Conservation (phyloP, 2,329 filamentous ascomycete genomes). For the Pseudodiploospora longispora region DNA sequence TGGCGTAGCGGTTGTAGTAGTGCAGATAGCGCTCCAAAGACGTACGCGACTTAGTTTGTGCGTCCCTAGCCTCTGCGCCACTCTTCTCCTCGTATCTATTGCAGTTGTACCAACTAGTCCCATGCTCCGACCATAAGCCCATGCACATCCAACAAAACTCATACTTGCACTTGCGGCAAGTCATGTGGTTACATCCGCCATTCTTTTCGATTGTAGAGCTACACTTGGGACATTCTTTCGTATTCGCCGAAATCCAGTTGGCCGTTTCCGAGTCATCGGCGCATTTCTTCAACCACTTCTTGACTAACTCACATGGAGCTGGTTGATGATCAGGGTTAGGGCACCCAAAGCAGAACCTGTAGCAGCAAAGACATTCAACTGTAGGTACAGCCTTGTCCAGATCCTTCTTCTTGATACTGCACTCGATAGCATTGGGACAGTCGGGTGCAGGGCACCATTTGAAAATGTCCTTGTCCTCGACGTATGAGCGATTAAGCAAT, state of each 20-base stretch:
- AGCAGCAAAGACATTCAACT: constrained; percentile 75
- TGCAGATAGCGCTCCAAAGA: constrained; percentile 94
- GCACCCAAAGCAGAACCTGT: constrained; percentile 94
- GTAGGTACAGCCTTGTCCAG: constrained; percentile 80
- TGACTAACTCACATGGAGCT: constrained; percentile 82
- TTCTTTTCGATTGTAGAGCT: constrained; percentile 99
- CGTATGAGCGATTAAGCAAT: constrained; percentile 86
- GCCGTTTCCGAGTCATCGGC: constrained; percentile 97
- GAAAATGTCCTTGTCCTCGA: constrained; percentile 90
- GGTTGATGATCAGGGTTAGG: constrained; percentile 85
- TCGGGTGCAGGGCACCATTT: constrained; percentile 99
- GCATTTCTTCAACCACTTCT: constrained; percentile 96
- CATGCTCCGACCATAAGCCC: constrained; percentile 97
- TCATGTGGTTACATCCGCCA: constrained; percentile 97
- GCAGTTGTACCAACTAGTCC: constrained; percentile 99
- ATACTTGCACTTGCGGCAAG: constrained; percentile 88
- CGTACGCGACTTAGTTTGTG: constrained; percentile 82
- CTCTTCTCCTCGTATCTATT: constrained; percentile 96
- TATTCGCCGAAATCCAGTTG: constrained; percentile 99
- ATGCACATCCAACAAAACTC: constrained; percentile 99
- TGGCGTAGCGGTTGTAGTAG: constrained; percentile 98
- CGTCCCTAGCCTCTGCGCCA: constrained; percentile 80
- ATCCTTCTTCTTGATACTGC: constrained; percentile 78
- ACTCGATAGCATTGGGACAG: constrained; percentile 88
- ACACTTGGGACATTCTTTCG: constrained; percentile 95